Evolutionary conservation across 805 yeast genomes (phyloP).

Genomic region (Wickerhamiella lipophila): DNA sequence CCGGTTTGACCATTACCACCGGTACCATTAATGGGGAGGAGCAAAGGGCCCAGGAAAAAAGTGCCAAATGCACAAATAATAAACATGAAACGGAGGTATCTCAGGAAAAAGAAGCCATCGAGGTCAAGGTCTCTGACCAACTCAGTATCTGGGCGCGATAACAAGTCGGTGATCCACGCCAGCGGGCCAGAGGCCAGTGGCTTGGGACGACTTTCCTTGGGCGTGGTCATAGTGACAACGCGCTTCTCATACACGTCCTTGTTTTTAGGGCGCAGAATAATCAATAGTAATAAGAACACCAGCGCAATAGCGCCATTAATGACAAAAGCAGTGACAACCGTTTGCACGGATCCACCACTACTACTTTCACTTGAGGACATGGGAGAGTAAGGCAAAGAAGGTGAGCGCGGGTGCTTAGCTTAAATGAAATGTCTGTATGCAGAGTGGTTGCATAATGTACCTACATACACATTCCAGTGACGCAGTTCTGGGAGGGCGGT

Average conservation of each 20-base stretch:
- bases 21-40: conserved; percentile 75
- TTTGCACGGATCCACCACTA: conserved; percentile 11
- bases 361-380: conserved; percentile 2
- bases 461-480: conserved; percentile 8
- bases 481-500: background rate
- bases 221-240: conserved; percentile 46
- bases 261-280: conserved; percentile 52
- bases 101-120: conserved; percentile 84
- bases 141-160: conserved; percentile 57
- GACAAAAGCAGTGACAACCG: conserved; percentile 54
- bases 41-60: conserved; percentile 45
- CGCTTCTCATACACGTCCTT: conserved; percentile 77
- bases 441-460: conserved; percentile 7
- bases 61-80: conserved; percentile 44
- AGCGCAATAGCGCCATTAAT: conserved; percentile 57
- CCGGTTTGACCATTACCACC: conserved; percentile 44
- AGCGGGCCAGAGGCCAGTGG: conserved; percentile 59
- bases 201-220: conserved; percentile 39
- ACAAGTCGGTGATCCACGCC: conserved; percentile 55
- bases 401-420: background rate
- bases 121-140: conserved; percentile 77
- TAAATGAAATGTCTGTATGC: conserved; percentile 2
- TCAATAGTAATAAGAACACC: conserved; percentile 46
- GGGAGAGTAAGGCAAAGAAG: background rate
- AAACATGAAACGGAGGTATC: conserved; percentile 55